A percentile compares a stretch with the other conserved stretches of the same genome.
phyloP scores from a whole-genome alignment of 2,329 filamentous ascomycete genomes.

The Calonectria montana region DNA sequence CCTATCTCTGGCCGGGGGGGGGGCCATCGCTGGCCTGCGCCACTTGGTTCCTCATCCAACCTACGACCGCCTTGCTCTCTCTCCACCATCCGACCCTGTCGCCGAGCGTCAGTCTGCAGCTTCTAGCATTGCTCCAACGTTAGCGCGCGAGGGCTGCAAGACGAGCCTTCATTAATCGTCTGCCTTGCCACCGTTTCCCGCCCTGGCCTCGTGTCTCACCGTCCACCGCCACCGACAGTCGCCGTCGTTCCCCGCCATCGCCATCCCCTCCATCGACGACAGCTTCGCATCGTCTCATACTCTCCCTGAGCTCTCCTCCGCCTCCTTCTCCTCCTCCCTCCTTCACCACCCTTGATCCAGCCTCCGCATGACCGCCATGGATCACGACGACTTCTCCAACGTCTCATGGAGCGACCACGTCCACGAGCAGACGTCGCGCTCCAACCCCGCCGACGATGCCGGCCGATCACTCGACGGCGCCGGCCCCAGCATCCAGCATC shows the following conservation, averaged over 20 bases:
- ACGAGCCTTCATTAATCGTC: neutral
- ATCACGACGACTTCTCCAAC: slow-evolving; percentile 81
- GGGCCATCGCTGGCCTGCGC: slow-evolving; percentile 17
- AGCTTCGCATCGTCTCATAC: neutral
- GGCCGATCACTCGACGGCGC: slow-evolving; percentile 55
- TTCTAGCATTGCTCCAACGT: neutral
- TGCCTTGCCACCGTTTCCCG: neutral
- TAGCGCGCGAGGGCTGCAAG: slow-evolving; percentile 4
- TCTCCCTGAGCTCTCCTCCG: neutral
- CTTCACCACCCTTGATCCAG: neutral
- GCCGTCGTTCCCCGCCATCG: neutral
- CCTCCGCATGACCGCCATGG: slow-evolving; percentile 54
- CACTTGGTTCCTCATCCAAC: slow-evolving; percentile 20
- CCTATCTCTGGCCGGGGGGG: neutral
- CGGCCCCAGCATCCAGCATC: slow-evolving; percentile 62
- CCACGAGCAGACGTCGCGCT: slow-evolving; percentile 50
- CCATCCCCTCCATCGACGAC: neutral
- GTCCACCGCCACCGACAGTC: neutral
- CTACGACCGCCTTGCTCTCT: neutral
- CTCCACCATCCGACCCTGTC: slow-evolving; percentile 18
- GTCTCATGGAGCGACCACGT: slow-evolving; percentile 80
- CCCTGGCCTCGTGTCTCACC: neutral
- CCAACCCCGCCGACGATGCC: slow-evolving; percentile 40
- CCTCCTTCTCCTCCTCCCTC: neutral
- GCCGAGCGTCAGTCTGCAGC: slow-evolving; percentile 12